Conservation (phyloP, 768 basidiomycete genomes). For the Termitomyces sp. region DNA sequence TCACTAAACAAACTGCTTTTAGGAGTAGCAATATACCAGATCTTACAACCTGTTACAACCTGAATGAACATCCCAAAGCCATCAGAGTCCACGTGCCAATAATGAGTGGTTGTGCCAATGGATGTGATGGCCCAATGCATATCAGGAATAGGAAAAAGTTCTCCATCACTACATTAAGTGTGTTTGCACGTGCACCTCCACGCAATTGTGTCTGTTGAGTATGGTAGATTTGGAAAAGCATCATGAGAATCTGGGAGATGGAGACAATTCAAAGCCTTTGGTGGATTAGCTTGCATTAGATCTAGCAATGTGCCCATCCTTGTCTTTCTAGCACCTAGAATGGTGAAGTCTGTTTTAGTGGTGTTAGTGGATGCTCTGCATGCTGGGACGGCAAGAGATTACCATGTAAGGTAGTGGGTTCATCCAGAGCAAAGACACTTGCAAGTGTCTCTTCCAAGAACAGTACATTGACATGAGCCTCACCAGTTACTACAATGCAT, state of each 20-base stretch:
- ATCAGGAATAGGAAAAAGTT: background rate
- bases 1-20: background rate
- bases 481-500: too few species aligned
- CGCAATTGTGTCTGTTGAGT: background rate
- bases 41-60: too few species aligned
- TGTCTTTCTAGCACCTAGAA: background rate
- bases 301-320: background rate
- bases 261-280: background rate
- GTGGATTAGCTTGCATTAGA: background rate
- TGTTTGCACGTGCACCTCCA: background rate
- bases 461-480: too few species aligned
- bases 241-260: background rate
- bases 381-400: too few species aligned
- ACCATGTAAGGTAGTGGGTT: too few species aligned
- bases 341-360: background rate
- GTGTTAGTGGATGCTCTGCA: too few species aligned
- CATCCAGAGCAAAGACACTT: too few species aligned
- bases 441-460: too few species aligned
- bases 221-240: background rate
- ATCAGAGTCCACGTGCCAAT: too few species aligned
- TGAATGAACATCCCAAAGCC: too few species aligned
- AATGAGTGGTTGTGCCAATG: background rate
- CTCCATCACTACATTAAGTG: background rate
- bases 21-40: too few species aligned
- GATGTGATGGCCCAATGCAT: slow-evolving; percentile 4